phyloP scores from a whole-genome alignment of 2,329 filamentous ascomycete species.

The Sporothrix euskadiensis region DNA sequence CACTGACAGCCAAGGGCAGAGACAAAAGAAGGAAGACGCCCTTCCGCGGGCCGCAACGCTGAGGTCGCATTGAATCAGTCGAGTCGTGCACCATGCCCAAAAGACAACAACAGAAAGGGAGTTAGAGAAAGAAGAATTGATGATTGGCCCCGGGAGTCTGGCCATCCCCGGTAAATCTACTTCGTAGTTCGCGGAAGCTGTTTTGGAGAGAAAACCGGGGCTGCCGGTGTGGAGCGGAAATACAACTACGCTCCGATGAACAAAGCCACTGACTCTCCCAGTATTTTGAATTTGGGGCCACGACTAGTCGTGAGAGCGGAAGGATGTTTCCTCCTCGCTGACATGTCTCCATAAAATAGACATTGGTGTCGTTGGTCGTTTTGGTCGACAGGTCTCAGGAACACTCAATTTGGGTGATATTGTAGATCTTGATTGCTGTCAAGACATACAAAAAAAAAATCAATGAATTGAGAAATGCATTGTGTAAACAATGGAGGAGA shows the following conservation, averaged over 20 bases:
- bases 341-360: not conserved
- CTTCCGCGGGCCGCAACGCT: not conserved
- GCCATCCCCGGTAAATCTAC: slow-evolving; percentile 9
- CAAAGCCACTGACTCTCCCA: not conserved
- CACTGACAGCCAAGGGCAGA: not conserved
- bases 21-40: not conserved
- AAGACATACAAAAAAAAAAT: too few relatives aligned
- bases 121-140: not conserved
- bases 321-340: not conserved
- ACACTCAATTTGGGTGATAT: not conserved
- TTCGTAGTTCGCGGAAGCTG: not conserved
- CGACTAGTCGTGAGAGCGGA: not conserved
- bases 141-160: not conserved
- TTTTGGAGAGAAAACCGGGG: not conserved
- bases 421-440: too few relatives aligned
- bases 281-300: not conserved
- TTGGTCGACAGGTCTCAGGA: not conserved
- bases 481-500: too few relatives aligned
- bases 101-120: not conserved
- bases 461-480: too few relatives aligned
- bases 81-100: not conserved
- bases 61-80: not conserved
- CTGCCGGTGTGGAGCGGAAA: not conserved
- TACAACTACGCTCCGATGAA: not conserved
- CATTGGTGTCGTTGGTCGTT: not conserved